A percentile compares a stretch with the other conserved stretches of the same genome.
Evolutionary conservation across 2,329 filamentous ascomycete genomes (phyloP).

Genomic region (Hypomyces perniciosus): DNA sequence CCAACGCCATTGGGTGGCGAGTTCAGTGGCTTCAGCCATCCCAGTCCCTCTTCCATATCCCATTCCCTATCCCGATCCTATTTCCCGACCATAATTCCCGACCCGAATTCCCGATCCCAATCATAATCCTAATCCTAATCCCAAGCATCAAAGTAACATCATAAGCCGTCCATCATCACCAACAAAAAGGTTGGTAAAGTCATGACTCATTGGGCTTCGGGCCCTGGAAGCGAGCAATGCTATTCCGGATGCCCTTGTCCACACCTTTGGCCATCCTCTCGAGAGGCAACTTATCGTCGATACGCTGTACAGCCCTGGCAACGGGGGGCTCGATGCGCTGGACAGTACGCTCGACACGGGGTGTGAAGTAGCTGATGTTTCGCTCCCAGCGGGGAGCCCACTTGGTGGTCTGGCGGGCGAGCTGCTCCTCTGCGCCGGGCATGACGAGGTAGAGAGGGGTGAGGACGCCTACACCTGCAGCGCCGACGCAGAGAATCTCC

Average conservation of each 20-base stretch:
- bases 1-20: conserved; percentile 10
- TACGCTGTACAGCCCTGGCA: conserved; percentile 37
- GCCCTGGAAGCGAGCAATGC: conserved; percentile 34
- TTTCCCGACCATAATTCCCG: too few species aligned
- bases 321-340: conserved; percentile 45
- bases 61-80: not conserved
- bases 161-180: not conserved
- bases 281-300: conserved; percentile 44
- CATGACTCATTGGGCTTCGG: conserved; percentile 18
- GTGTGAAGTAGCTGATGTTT: conserved; percentile 48
- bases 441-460: conserved; percentile 53
- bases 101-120: too few species aligned
- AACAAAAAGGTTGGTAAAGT: not conserved
- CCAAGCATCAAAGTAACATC: not conserved
- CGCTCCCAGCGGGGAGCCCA: conserved; percentile 57
- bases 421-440: conserved; percentile 49
- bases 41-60: not conserved
- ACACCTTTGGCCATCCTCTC: conserved; percentile 45
- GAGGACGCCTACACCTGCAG: conserved; percentile 48
- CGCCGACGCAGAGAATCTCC: conserved; percentile 48
- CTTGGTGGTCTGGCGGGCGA: conserved; percentile 48
- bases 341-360: conserved; percentile 41
- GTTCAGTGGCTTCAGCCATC: conserved; percentile 9
- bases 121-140: too few species aligned
- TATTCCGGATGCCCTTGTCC: conserved; percentile 41